These are phyloP conservation scores for Nicotiana obtusifolia DNA, from an alignment of 257 asterid species.

Conservation along the genomic window DNA sequence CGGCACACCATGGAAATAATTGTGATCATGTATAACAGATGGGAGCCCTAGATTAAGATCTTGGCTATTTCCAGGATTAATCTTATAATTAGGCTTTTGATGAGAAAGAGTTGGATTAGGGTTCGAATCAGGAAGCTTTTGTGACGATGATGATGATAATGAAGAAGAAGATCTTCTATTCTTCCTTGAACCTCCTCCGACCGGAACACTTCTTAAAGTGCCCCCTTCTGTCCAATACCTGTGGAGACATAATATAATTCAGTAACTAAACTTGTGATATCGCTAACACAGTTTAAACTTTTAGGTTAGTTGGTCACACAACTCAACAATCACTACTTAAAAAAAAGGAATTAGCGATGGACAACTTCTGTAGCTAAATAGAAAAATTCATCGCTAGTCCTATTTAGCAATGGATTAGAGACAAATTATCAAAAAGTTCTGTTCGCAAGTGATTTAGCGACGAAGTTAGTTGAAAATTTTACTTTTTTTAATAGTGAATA, in stretches of 20 bases:
- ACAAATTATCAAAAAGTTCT: too few relatives aligned
- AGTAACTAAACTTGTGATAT: neutral
- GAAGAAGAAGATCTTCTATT: slow-evolving; percentile 41
- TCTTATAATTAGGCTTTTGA: slow-evolving; percentile 32
- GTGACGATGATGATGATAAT: slow-evolving; percentile 9
- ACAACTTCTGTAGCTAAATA: too few relatives aligned
- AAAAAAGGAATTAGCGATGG: too few relatives aligned
- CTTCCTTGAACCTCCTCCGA: slow-evolving; percentile 71
- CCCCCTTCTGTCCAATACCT: slow-evolving; percentile 85
- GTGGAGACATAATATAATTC: neutral
- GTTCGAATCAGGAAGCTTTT: slow-evolving; percentile 37
- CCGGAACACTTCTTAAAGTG: slow-evolving; percentile 67
- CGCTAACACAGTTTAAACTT: neutral
- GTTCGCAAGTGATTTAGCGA: too few relatives aligned
- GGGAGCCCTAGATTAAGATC: slow-evolving; percentile 55
- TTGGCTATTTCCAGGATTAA: slow-evolving; percentile 36
- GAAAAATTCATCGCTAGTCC: too few relatives aligned
- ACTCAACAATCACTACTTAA: neutral
- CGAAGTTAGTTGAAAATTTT: too few relatives aligned
- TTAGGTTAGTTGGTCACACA: too few relatives aligned
- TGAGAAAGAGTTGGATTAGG: slow-evolving; percentile 25
- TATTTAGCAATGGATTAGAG: too few relatives aligned
- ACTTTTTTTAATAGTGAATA: too few relatives aligned
- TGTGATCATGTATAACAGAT: neutral
- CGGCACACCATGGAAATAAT: slow-evolving; percentile 14